Evolutionary conservation across 1,284 basidiomycete species (phyloP), one percentile per base, ranked within the genome.

Genomic region (Boletus smithii): DNA sequence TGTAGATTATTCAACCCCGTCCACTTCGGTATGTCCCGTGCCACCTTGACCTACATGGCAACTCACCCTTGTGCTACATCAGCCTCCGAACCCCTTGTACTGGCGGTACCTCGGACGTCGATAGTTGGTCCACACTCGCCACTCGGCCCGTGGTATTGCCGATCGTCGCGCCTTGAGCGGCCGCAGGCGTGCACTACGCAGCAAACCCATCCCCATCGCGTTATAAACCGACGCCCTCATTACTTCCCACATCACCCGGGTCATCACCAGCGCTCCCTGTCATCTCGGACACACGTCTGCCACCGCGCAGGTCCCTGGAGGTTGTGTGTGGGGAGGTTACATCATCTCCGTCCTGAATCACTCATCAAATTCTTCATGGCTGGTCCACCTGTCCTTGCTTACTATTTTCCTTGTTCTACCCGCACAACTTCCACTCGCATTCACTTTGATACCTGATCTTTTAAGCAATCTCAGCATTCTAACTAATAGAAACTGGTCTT

Each of bases 61-160:
- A 39, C 23, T 42, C 30, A 49, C 34, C 18, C 41, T 11, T 45
- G 42, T 38, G 16, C 49, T 36, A 47, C 49, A 51, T 57, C 55
- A 83, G 76, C 83, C 83, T 50, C 83, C 83, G 32, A 85, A 85
- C 53, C 48, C 63, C 40, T 36, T 59, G n/a, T 85, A 79, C 65
- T 85, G 83, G 83, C 70, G 80, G 58, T 84, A 82, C 57, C 68
- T 85, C 49, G 77, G 79, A 14, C 77, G 81, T 56, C 73, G 83
- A 72, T 85, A 61, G 63, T 26, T 4, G 14, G 1, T 4, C 13
- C 30, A 8, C n/a, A 2, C 18, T n/a, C 33, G 9, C 38, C 37
- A 8, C 13, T 26, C 32, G 26, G 30, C 17, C 43, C 42, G 48
- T 49, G 49, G 59, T 48, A 45, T 20, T 8, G 16, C 32, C 41